Conservation (phyloP, 257 asterid species). For the Knoxia roxburghii region DNA sequence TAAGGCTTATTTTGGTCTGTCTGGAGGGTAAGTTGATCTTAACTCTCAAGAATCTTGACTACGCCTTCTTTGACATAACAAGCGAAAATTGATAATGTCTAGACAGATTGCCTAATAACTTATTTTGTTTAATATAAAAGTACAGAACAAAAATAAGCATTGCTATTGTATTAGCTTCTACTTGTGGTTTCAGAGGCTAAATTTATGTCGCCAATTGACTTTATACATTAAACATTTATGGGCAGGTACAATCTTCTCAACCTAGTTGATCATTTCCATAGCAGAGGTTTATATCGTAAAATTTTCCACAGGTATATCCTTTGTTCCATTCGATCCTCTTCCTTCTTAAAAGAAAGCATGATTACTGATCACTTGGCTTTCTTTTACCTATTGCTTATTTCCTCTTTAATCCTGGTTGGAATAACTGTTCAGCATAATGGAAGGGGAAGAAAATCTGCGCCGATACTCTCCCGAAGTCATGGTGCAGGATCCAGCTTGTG, state of each 20-base stretch:
- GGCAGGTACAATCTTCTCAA: constrained; percentile 70
- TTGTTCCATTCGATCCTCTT: constrained; percentile 2
- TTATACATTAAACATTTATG: constrained; percentile 14
- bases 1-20: constrained; percentile 87
- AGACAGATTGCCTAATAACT: not conserved
- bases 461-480: constrained; percentile 74
- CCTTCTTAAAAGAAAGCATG: not conserved
- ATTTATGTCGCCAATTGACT: not conserved
- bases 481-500: constrained; percentile 55
- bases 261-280: constrained; percentile 73
- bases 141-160: not conserved
- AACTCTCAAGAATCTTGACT: constrained; percentile 4
- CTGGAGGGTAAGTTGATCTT: constrained; percentile 93
- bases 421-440: constrained; percentile 69
- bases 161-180: not conserved
- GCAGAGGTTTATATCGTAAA: constrained; percentile 76
- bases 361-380: not conserved
- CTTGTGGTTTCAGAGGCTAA: not conserved
- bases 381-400: not conserved
- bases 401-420: constrained; percentile 1
- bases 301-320: constrained; percentile 56
- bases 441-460: constrained; percentile 75
- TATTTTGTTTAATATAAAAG: not conserved
- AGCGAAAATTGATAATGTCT: not conserved
- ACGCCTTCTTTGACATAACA: not conserved